Conservation (phyloP, 805 yeast species). For the Candida sithepensis region DNA sequence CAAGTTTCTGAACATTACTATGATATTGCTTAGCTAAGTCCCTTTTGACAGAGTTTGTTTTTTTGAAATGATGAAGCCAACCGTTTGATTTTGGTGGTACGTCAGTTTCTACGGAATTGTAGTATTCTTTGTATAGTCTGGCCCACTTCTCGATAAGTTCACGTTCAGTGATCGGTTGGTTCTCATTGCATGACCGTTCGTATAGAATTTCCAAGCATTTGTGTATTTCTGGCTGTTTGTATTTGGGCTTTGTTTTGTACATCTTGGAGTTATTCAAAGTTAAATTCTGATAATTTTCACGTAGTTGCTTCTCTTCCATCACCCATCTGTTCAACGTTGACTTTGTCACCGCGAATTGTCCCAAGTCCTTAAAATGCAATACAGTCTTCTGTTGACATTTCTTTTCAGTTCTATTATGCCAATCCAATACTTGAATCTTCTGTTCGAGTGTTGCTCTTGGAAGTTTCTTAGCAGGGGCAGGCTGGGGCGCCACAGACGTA, state of each 20-base stretch:
- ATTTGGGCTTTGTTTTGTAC: constrained; percentile 32
- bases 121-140: constrained; percentile 20
- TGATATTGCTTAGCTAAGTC: constrained; percentile 27
- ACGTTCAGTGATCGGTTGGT: constrained; percentile 27
- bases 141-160: constrained; percentile 31
- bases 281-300: constrained; percentile 26
- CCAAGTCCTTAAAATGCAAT: constrained; percentile 27
- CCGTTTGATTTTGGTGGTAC: constrained; percentile 33
- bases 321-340: constrained; percentile 40
- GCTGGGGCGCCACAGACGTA: not conserved
- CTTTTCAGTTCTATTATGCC: constrained; percentile 31
- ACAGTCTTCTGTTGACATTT: constrained; percentile 35
- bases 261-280: constrained; percentile 24
- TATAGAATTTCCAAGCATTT: constrained; percentile 34
- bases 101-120: constrained; percentile 9
- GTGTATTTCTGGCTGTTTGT: constrained; percentile 32
- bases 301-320: constrained; percentile 28
- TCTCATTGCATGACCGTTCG: constrained; percentile 34
- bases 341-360: constrained; percentile 34
- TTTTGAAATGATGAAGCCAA: constrained; percentile 39
- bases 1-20: constrained; percentile 12
- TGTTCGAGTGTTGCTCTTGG: constrained; percentile 37
- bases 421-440: constrained; percentile 33
- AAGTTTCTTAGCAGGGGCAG: constrained; percentile 10
- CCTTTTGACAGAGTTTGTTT: constrained; percentile 25